Conservation (phyloP, 2,329 filamentous ascomycete genomes). For the Achaetomium macrosporum region DNA sequence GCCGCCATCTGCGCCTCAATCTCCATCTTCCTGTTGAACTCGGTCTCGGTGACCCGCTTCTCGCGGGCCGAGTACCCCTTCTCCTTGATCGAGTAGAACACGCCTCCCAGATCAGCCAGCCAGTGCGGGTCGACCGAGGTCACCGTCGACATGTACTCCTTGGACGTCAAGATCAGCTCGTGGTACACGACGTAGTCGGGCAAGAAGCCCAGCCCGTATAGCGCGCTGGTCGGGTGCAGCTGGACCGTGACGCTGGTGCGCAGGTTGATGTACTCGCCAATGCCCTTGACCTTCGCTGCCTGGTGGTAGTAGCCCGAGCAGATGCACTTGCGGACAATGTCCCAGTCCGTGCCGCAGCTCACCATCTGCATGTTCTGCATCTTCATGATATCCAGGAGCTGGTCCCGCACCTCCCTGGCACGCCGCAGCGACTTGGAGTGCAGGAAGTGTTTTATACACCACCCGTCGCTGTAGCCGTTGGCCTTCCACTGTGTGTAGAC, state of each 20-base stretch:
- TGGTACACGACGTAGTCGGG: slow-evolving; percentile 98
- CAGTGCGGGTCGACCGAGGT: slow-evolving; percentile 95
- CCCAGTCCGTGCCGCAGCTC: slow-evolving; percentile 95
- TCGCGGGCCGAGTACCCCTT: slow-evolving; percentile 89
- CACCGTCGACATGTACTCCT: slow-evolving; percentile 97
- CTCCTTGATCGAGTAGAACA: slow-evolving; percentile 96
- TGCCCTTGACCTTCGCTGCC: slow-evolving; percentile 89
- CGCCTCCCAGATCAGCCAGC: slow-evolving; percentile 91
- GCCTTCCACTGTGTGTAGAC: slow-evolving; percentile 94
- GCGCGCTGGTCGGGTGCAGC: slow-evolving; percentile 85
- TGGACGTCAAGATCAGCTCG: slow-evolving; percentile 91
- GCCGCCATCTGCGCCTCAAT: slow-evolving; percentile 89
- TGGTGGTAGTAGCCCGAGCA: slow-evolving; percentile 98
- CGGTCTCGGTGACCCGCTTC: slow-evolving; percentile 79
- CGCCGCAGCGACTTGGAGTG: slow-evolving; percentile 90
- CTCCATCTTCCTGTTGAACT: slow-evolving; percentile 90
- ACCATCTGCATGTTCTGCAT: slow-evolving; percentile 84
- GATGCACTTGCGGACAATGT: slow-evolving; percentile 90
- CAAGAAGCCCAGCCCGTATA: slow-evolving; percentile 88
- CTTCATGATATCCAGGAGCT: slow-evolving; percentile 89
- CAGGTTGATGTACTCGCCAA: slow-evolving; percentile 95
- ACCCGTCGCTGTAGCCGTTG: slow-evolving; percentile 82
- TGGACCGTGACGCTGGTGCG: slow-evolving; percentile 91
- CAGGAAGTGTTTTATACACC: slow-evolving; percentile 90
- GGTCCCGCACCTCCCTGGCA: slow-evolving; percentile 90